Conservation (phyloP, 305 asterid species). For the Rubia peregrina region DNA sequence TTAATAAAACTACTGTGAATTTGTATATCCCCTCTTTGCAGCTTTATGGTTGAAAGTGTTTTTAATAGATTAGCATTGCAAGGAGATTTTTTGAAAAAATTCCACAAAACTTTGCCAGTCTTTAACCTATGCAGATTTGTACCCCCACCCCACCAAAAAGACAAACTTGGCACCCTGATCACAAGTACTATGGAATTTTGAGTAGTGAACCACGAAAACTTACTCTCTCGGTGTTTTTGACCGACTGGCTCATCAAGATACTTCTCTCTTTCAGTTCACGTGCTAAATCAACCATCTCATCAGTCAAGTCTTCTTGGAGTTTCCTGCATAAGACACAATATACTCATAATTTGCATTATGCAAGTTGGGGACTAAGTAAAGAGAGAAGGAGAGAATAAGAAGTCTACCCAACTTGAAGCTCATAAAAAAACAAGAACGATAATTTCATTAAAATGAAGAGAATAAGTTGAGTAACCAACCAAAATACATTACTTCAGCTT, state of each 20-base stretch:
- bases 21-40: background rate
- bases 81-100: background rate
- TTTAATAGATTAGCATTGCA: background rate
- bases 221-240: slow-evolving; percentile 77
- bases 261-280: slow-evolving; percentile 82
- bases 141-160: background rate
- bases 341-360: slow-evolving; percentile 7
- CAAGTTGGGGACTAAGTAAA: background rate
- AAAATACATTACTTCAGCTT: background rate
- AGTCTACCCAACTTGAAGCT: background rate
- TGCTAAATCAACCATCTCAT: slow-evolving; percentile 88
- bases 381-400: background rate
- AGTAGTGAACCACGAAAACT: slow-evolving; percentile 13
- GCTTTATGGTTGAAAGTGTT: background rate
- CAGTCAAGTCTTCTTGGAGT: slow-evolving; percentile 85
- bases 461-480: background rate
- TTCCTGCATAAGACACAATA: slow-evolving; percentile 41
- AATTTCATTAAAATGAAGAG: background rate
- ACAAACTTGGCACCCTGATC: background rate
- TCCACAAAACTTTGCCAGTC: background rate
- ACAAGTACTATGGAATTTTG: background rate
- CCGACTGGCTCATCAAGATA: slow-evolving; percentile 69
- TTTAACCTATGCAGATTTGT: background rate
- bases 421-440: background rate
- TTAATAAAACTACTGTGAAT: background rate